Percentiles rank a stretch among this genome's conserved stretches.
phyloP scores from a whole-genome alignment of 1,284 basidiomycete genomes.

The Clitocybe nebularis region DNA sequence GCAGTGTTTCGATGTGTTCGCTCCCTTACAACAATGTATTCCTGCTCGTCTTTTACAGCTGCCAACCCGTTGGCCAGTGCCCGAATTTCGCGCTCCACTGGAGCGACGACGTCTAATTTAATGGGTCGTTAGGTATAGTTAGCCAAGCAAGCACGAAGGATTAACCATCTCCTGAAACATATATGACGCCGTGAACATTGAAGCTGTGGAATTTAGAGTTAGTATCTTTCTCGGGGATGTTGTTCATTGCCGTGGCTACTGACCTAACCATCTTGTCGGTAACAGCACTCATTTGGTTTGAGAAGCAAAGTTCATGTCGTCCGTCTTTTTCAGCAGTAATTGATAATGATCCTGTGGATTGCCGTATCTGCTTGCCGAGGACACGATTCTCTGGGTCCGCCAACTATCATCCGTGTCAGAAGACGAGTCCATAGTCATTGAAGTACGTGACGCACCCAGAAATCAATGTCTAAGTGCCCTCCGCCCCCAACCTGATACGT shows the following conservation, averaged over 20 bases:
- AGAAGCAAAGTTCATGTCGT: conserved; percentile 95
- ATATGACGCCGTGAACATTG: conserved; percentile 98
- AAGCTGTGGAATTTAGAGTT: conserved; percentile 64
- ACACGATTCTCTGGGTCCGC: conserved; percentile 68
- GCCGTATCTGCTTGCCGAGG: conserved; percentile 77
- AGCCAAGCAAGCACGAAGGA: conserved; percentile 6
- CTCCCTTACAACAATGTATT: conserved; percentile 96
- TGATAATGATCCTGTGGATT: conserved; percentile 87
- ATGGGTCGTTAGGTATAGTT: conserved; percentile 19
- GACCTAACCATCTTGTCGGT: conserved; percentile 93
- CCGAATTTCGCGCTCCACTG: conserved; percentile 95
- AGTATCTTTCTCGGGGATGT: conserved; percentile 1
- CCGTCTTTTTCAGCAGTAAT: conserved; percentile 88
- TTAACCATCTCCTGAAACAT: conserved; percentile 79
- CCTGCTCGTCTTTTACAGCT: conserved; percentile 97
- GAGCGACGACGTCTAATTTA: conserved; percentile 82
- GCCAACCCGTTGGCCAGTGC: conserved; percentile 81
- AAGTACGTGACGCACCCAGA: conserved; percentile 61
- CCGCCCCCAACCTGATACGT: conserved; percentile 98
- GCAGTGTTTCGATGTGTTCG: conserved; percentile 91
- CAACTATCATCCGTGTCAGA: conserved; percentile 48
- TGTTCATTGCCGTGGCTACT: conserved; percentile 22
- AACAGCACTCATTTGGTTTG: conserved; percentile 94
- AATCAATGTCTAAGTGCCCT: conserved; percentile 96
- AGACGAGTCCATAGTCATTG: no score